phyloP scores from a whole-genome alignment of 2,329 filamentous ascomycete species.

The Cordyceps militaris region DNA sequence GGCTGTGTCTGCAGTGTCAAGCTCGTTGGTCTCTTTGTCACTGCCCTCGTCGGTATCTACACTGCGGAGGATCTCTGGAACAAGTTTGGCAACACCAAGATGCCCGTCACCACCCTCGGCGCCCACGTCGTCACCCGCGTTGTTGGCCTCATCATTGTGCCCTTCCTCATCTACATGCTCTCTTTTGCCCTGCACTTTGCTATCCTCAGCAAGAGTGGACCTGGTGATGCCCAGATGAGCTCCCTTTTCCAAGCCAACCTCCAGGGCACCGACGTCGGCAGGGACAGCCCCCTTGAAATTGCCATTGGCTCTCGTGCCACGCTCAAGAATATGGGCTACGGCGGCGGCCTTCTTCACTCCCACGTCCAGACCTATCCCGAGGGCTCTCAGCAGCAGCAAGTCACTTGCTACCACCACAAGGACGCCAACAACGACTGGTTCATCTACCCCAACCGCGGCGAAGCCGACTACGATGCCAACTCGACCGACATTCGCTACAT shows the following conservation, averaged over 20 bases:
- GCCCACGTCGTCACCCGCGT: conserved; percentile 76
- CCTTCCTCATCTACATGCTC: conserved; percentile 86
- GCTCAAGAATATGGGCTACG: conserved; percentile 99
- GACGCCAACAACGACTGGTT: conserved; percentile 99
- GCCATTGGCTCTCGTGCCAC: conserved; percentile 84
- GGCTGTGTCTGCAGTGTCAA: conserved; percentile 98
- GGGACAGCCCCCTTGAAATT: conserved; percentile 88
- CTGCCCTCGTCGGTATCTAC: conserved; percentile 89
- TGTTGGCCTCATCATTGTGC: conserved; percentile 80
- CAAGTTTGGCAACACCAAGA: conserved; percentile 91
- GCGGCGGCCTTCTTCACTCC: conserved; percentile 90
- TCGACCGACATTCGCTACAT: conserved; percentile 64
- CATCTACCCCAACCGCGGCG: conserved; percentile 85
- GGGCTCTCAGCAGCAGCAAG: conserved; percentile 88
- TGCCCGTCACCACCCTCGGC: conserved; percentile 69
- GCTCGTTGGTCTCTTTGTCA: conserved; percentile 94
- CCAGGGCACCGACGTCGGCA: conserved; percentile 85
- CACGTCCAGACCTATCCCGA: conserved; percentile 95
- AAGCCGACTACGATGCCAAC: conserved; percentile 65
- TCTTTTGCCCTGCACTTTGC: conserved; percentile 94
- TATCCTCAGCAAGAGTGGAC: conserved; percentile 86
- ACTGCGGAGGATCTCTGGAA: conserved; percentile 95
- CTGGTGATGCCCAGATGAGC: conserved; percentile 99
- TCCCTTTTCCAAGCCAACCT: conserved; percentile 98
- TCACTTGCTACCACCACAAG: conserved; percentile 99